phyloP scores from a whole-genome alignment of 176 grass and related monocot genomes.

The Ensete ventricosum region DNA sequence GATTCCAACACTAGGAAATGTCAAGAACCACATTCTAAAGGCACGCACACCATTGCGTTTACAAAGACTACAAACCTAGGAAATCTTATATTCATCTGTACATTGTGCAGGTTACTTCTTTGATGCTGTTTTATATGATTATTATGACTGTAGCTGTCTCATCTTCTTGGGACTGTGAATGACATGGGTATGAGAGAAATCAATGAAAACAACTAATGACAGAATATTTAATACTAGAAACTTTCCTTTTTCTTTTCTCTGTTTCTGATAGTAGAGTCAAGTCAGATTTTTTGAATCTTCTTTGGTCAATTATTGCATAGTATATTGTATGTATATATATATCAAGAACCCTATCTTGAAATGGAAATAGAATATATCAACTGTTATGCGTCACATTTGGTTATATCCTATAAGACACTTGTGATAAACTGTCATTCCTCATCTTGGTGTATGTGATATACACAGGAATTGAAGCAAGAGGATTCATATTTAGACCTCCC shows the following conservation, averaged over 20 bases:
- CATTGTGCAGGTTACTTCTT: no score
- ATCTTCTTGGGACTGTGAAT: neutral
- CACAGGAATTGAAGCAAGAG: constrained; percentile 90
- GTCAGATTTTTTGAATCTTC: neutral
- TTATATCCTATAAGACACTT: neutral
- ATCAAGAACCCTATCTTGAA: no score
- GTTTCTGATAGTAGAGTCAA: neutral
- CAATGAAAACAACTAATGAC: neutral
- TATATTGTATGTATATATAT: no score
- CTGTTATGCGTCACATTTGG: no score
- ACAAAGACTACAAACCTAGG: neutral
- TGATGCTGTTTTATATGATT: no score
- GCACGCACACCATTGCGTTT: neutral
- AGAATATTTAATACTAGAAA: neutral
- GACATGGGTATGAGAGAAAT: neutral
- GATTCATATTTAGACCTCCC: constrained; percentile 89
- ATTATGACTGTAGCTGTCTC: no score
- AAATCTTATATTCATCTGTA: neutral
- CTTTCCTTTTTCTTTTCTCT: neutral
- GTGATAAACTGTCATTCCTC: neutral
- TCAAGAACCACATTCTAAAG: neutral
- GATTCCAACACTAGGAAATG: neutral
- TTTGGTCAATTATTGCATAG: neutral
- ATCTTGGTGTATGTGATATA: neutral
- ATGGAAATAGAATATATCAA: no score